A percentile compares a stretch with the other conserved stretches of the same genome.
phyloP scores from a whole-genome alignment of 2,329 filamentous ascomycete species.

The Cladophialophora chaetospira region DNA sequence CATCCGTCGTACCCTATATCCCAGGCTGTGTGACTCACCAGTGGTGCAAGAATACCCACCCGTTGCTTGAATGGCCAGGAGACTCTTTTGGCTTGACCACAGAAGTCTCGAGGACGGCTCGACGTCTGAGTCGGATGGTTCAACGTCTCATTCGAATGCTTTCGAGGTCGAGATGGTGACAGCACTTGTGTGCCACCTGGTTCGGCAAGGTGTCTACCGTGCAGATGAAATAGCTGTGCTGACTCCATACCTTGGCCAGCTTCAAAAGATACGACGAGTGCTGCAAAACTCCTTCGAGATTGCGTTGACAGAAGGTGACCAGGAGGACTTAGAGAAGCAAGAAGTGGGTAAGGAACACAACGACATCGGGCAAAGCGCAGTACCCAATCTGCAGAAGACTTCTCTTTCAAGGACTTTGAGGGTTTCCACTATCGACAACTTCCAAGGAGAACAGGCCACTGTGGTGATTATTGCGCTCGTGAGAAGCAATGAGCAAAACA shows the following conservation, averaged over 20 bases:
- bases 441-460: no score
- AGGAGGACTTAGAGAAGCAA: no score
- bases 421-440: no score
- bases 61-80: slow-evolving; percentile 60
- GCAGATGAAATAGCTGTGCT: slow-evolving; percentile 67
- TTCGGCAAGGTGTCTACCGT: slow-evolving; percentile 70
- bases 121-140: slow-evolving; percentile 55
- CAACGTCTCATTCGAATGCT: slow-evolving; percentile 47
- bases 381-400: no score
- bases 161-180: slow-evolving; percentile 70
- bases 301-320: no score
- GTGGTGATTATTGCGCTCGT: no score
- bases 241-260: slow-evolving; percentile 72
- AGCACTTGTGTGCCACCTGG: slow-evolving; percentile 66
- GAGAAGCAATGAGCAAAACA: no score
- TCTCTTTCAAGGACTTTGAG: no score
- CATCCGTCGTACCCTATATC: slow-evolving; percentile 62
- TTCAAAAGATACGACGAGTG: no score
- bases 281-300: no score
- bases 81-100: slow-evolving; percentile 70
- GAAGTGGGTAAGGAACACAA: no score
- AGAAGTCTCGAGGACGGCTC: slow-evolving; percentile 54
- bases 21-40: slow-evolving; percentile 58
- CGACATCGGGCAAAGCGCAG: no score
- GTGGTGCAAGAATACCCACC: slow-evolving; percentile 51